Conservation (phyloP, 2,329 filamentous ascomycete genomes). For the Aspergillus pseudoglaucus region DNA sequence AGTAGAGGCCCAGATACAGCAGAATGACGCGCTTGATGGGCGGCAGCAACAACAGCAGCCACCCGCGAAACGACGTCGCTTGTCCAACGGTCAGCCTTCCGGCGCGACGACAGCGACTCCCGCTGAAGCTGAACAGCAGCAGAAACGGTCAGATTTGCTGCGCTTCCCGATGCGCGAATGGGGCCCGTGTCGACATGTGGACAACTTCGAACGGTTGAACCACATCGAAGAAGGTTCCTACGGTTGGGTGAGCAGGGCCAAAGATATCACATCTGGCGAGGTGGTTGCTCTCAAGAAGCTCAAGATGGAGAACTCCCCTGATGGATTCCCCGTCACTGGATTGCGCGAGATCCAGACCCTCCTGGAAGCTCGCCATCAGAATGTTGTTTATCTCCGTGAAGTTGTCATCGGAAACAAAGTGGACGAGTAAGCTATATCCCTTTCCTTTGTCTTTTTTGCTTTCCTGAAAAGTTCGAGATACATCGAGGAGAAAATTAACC, state of each 20-base stretch:
- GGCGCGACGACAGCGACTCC: slow-evolving; percentile 10
- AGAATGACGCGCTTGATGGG: slow-evolving; percentile 16
- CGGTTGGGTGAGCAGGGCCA: slow-evolving; percentile 84
- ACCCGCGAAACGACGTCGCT: slow-evolving; percentile 55
- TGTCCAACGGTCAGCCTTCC: slow-evolving; percentile 46
- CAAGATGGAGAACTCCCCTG: slow-evolving; percentile 73
- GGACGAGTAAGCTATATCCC: slow-evolving; percentile 45
- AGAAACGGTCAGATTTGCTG: slow-evolving; percentile 53
- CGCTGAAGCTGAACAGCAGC: slow-evolving; percentile 21
- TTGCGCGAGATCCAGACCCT: slow-evolving; percentile 90
- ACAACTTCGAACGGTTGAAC: slow-evolving; percentile 87
- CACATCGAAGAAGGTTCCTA: slow-evolving; percentile 97
- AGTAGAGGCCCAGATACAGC: slow-evolving; percentile 17
- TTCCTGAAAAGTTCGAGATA: slow-evolving; percentile 33
- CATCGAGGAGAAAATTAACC: slow-evolving; percentile 27
- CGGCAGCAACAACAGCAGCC: slow-evolving; percentile 23
- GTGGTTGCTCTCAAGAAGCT: slow-evolving; percentile 90
- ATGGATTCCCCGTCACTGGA: slow-evolving; percentile 87
- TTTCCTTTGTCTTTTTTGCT: background rate
- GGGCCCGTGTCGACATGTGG: slow-evolving; percentile 67
- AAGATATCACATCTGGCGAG: slow-evolving; percentile 63
- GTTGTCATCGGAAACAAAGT: slow-evolving; percentile 68
- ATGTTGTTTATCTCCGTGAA: slow-evolving; percentile 76
- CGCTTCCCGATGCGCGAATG: slow-evolving; percentile 65
- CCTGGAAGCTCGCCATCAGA: slow-evolving; percentile 69